Base-by-base conservation (phyloP, 2,329 filamentous ascomycete species). In the Neophaeococcomyces mojaviensis region DNA sequence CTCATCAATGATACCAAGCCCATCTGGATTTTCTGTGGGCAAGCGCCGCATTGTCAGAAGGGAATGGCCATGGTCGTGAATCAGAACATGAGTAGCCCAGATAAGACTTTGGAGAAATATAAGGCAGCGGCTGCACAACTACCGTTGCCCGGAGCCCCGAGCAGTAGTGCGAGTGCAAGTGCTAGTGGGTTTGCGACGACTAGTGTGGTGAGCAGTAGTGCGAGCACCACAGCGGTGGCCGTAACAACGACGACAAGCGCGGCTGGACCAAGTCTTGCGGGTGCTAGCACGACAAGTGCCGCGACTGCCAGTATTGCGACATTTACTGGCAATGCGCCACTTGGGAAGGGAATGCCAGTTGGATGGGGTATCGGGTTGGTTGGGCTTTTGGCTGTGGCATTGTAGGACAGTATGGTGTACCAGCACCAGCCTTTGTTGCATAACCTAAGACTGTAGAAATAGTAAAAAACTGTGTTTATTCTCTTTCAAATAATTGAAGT, bases 41-140 rank as follows among this genome's bases (percentile, higher is more conserved):
- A 88, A 64, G 79, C 63, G 37, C 77, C 73, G 59, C 86, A 92
- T 68, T 92, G 86, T 66, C 77, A 88, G 64, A 68, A 62, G 39
- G 84, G 84, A 51, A 88, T 88, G 82, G 74, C 76, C 47, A 82
- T 86, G 69, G 83, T 86, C 26, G 81, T 88, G 61, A 88, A 89
- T 65, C 51, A 52, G 31, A 51, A 53, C 48, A 44, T 44, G 36
- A 45, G 40, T 9, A 39, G 36, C 10, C 45, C 53, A 12, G 32
- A 30, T 12, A 55, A 55, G 37, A 57, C 55, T 5, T 51, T 57
- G 30, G 52, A 57, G 18, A 50, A 49, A 22, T 57, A 55, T 44
- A 52, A 52, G 22, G 45, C 42, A 30, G 50, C 50, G n/a, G 55
- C 55, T 10, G 48, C 44, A n/a, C 30, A 44, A 24, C 22, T 55